These are phyloP conservation scores for Pythium sp. DNA, from an alignment of 352 stramenopile species.

Conservation along the genomic window DNA sequence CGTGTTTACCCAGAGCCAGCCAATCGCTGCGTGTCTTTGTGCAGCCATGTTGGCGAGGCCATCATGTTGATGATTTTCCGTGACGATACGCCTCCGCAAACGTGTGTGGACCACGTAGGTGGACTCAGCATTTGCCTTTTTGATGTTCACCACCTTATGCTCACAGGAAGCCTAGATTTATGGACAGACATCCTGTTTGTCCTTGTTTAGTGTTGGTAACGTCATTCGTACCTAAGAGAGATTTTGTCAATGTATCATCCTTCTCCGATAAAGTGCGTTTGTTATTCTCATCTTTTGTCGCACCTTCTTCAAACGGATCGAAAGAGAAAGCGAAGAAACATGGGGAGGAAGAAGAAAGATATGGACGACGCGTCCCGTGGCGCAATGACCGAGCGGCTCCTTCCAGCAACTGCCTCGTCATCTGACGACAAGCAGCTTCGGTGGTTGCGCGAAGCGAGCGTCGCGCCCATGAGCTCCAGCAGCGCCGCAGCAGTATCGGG, in stretches of 20 bases:
- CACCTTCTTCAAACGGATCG: neutral
- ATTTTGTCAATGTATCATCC: neutral
- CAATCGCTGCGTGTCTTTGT: slow-evolving; percentile 14
- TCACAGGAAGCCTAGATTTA: no score
- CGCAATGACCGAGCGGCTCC: slow-evolving; percentile 34
- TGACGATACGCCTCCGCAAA: neutral
- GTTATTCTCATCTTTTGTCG: neutral
- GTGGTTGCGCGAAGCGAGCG: slow-evolving; percentile 18
- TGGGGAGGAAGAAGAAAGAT: slow-evolving; percentile 20
- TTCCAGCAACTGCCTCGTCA: slow-evolving; percentile 20
- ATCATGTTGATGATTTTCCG: neutral
- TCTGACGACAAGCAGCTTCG: slow-evolving; percentile 13
- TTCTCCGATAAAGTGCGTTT: neutral
- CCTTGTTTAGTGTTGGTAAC: neutral
- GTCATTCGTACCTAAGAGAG: neutral
- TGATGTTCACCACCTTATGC: neutral
- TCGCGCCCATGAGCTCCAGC: slow-evolving; percentile 3
- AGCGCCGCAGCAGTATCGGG: slow-evolving; percentile 2
- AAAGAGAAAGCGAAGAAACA: slow-evolving; percentile 6
- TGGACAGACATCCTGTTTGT: no score
- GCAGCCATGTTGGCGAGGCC: slow-evolving; percentile 1
- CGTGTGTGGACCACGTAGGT: neutral
- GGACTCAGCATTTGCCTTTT: neutral
- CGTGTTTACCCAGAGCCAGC: slow-evolving; percentile 4
- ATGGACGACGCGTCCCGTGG: slow-evolving; percentile 21